Conservation (phyloP, 345 rosid species). For the Mercurialis annua region DNA sequence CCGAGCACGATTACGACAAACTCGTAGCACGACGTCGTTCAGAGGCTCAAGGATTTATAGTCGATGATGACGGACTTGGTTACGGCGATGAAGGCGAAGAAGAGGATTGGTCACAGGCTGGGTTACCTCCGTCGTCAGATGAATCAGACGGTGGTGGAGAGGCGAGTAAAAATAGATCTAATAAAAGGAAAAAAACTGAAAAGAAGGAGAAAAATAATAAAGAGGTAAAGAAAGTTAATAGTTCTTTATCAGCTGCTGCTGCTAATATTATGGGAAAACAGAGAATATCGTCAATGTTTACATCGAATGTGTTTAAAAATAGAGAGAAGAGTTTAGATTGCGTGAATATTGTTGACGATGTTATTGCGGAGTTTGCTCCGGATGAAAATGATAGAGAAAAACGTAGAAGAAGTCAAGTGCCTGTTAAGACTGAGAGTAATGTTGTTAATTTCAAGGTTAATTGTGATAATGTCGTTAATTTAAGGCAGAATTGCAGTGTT, state of each 20-base stretch:
- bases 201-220: constrained; percentile 40
- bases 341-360: constrained; percentile 74
- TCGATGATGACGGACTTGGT: constrained; percentile 72
- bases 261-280: constrained; percentile 86
- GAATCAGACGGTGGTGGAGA: constrained; percentile 55
- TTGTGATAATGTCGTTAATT: neutral
- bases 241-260: constrained; percentile 69
- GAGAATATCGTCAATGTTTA: constrained; percentile 76
- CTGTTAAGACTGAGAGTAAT: constrained; percentile 28
- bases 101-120: constrained; percentile 81
- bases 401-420: constrained; percentile 46
- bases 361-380: constrained; percentile 75
- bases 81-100: constrained; percentile 84
- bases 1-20: constrained; percentile 69
- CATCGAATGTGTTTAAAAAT: constrained; percentile 67
- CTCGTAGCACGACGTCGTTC: constrained; percentile 72
- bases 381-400: constrained; percentile 68
- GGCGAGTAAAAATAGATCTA: constrained; percentile 16
- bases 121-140: constrained; percentile 55
- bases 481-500: constrained; percentile 13
- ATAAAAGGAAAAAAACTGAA: constrained; percentile 52
- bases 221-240: constrained; percentile 44
- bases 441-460: constrained; percentile 15
- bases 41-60: constrained; percentile 74
- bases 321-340: constrained; percentile 43